Evolutionary conservation across 352 stramenopile species (phyloP).

Genomic region (Plasmopara halstedii): DNA sequence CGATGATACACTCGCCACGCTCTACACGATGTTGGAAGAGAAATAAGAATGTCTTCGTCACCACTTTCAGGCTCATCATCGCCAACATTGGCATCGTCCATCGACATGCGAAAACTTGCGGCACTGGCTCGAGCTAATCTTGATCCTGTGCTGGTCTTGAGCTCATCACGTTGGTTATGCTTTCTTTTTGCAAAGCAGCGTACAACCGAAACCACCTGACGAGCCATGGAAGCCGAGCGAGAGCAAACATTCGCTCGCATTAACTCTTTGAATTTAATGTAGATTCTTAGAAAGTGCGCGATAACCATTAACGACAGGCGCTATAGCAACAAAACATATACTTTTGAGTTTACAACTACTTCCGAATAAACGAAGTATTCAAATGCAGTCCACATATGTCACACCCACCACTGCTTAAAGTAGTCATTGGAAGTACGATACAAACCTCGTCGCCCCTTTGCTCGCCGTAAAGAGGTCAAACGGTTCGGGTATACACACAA

Average conservation of each 20-base stretch:
- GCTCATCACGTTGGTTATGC: constrained; percentile 10
- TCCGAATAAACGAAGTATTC: no score
- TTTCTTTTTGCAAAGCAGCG: constrained; percentile 15
- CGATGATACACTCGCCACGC: constrained; percentile 20
- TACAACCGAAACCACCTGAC: constrained; percentile 6
- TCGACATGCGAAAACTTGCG: constrained; percentile 2
- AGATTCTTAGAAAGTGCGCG: no score
- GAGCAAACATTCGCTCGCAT: constrained; percentile 6
- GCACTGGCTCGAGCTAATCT: constrained; percentile 7
- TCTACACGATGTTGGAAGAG: constrained; percentile 20
- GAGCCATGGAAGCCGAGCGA: constrained; percentile 6
- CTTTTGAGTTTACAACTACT: no score
- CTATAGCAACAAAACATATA: no score
- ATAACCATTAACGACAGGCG: no score
- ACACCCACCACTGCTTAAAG: no score
- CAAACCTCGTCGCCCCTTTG: no score
- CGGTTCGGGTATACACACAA: no score
- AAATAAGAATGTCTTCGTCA: constrained; percentile 27
- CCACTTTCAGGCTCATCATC: constrained; percentile 18
- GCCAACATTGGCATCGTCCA: constrained; percentile 1
- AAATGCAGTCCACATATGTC: no score
- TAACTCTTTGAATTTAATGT: no score
- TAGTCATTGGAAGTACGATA: no score
- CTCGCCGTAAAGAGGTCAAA: no score
- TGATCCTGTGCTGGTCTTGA: constrained; percentile 11